Evolutionary conservation across 2,329 filamentous ascomycete genomes (phyloP), one percentile per base, ranked within the genome.

Genomic region (Cladosporium sp.): DNA sequence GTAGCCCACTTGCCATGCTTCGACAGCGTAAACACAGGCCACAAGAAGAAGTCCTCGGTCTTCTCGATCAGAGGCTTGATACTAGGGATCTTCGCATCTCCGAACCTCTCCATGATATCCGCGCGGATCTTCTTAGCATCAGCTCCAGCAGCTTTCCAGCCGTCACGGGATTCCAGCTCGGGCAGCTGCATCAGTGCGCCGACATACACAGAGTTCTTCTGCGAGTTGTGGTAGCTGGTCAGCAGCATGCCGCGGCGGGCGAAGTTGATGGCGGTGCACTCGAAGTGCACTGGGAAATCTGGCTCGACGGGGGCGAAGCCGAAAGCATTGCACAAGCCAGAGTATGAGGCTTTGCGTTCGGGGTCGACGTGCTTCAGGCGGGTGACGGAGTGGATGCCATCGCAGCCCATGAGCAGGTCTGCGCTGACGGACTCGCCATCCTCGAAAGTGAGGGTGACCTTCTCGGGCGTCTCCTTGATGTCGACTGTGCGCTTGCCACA

Each of bases 271-370:
- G 76, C 79, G 0, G 76, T 78, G 66, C 76, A 78, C 46, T 78
- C 71, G 68, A 82, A 82, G 64, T 79, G 78, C 10, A 75, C 72
- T 68, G 77, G 72, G 69, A 76, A 72, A 44, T 74, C 74, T 57
- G 69, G 72, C 28, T 75, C 72, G 14, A 79, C 74, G n/a, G 75
- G 73, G 2, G 80, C 75, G 65, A 81, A 82, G 31, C 80, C 79
- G 64, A 81, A 82, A 4, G 79, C 80, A 65, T 81, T 81, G 67
- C 78, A 79, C n/a, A 81, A 78, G 14, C 80, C 80, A 0, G 77
- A 78, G 71, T 82, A 82, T 26, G 75, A 73, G 31, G 74, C 75
- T 66, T 76, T 80, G 29, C 80, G 77, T 40, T 75, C 74, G 10
- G 80, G 79, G 68, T 82, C 80, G 63, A 81, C 79, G 67, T 81